These are phyloP conservation scores for Mycena alexandri DNA, from an alignment of 768 basidiomycete species.

Conservation along the genomic window DNA sequence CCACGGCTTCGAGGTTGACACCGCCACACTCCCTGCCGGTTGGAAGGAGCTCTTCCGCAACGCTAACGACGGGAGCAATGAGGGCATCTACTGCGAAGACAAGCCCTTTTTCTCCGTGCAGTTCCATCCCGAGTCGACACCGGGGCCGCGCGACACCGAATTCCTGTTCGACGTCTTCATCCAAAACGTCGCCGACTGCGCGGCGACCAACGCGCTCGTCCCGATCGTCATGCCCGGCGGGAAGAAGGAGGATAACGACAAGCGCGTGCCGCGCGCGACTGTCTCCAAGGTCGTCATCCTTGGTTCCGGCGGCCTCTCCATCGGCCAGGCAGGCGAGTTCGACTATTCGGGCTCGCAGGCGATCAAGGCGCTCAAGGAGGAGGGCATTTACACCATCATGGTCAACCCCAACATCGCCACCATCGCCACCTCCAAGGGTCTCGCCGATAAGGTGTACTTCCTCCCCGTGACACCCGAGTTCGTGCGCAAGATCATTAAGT, in stretches of 20 bases:
- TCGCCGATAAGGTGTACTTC: constrained; percentile 99
- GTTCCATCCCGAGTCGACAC: constrained; percentile 98
- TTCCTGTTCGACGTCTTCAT: constrained; percentile 99
- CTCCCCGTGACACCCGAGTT: constrained; percentile 98
- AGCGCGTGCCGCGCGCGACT: constrained; percentile 74
- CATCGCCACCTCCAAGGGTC: constrained; percentile 95
- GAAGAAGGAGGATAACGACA: constrained; percentile 86
- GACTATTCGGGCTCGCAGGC: constrained; percentile 99
- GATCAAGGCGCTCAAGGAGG: constrained; percentile 98
- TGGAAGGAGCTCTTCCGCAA: constrained; percentile 98
- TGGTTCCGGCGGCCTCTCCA: constrained; percentile 97
- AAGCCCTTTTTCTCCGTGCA: constrained; percentile 99
- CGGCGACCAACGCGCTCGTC: constrained; percentile 62
- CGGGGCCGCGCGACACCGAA: constrained; percentile 97
- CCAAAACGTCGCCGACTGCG: constrained; percentile 84
- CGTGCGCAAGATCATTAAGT: constrained; percentile 97
- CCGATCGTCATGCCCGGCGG: constrained; percentile 83
- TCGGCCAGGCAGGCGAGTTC: constrained; percentile 99
- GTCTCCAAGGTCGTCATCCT: constrained; percentile 97
- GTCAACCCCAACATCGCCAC: constrained; percentile 99
- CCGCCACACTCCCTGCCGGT: constrained; percentile 77
- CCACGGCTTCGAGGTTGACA: constrained; percentile 97
- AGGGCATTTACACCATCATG: constrained; percentile 99
- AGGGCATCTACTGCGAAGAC: constrained; percentile 93
- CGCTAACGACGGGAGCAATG: constrained; percentile 97